phyloP scores from a whole-genome alignment of 495 filamentous ascomycete species.

The Penicillium macrosclerotiorum region DNA sequence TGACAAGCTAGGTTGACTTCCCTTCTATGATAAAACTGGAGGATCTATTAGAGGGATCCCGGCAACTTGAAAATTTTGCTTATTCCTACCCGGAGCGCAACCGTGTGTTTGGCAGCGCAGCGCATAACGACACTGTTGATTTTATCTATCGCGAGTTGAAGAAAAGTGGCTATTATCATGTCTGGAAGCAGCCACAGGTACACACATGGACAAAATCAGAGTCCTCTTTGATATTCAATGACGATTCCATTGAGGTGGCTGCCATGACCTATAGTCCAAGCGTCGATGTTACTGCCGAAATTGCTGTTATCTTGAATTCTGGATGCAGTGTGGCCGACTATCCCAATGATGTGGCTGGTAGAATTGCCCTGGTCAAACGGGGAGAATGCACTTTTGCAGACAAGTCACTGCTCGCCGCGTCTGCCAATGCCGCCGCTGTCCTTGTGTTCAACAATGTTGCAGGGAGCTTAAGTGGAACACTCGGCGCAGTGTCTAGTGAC shows the following conservation, averaged over 20 bases:
- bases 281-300: slow-evolving; percentile 41
- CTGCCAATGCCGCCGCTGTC: slow-evolving; percentile 55
- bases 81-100: slow-evolving; percentile 47
- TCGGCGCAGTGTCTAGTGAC: slow-evolving; percentile 48
- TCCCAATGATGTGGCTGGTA: slow-evolving; percentile 51
- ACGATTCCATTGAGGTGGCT: slow-evolving; percentile 18
- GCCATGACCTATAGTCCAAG: slow-evolving; percentile 48
- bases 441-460: slow-evolving; percentile 67
- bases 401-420: slow-evolving; percentile 59
- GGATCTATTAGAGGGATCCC: slow-evolving; percentile 35
- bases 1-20: slow-evolving; percentile 11
- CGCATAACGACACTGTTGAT: slow-evolving; percentile 63
- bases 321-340: slow-evolving; percentile 59
- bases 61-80: slow-evolving; percentile 45
- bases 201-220: slow-evolving; percentile 33
- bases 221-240: slow-evolving; percentile 27
- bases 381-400: slow-evolving; percentile 60
- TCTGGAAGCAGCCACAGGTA: slow-evolving; percentile 57
- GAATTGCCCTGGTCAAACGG: slow-evolving; percentile 61
- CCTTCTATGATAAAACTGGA: slow-evolving; percentile 17
- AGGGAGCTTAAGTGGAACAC: slow-evolving; percentile 51
- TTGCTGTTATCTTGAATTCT: slow-evolving; percentile 51
- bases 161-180: slow-evolving; percentile 55
- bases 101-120: slow-evolving; percentile 58
- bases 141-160: slow-evolving; percentile 55